Percentiles rank a stretch among this genome's conserved stretches.
These are phyloP conservation scores for Paulownia fortunei DNA, from an alignment of 257 asterid genomes.

Conservation along the genomic window DNA sequence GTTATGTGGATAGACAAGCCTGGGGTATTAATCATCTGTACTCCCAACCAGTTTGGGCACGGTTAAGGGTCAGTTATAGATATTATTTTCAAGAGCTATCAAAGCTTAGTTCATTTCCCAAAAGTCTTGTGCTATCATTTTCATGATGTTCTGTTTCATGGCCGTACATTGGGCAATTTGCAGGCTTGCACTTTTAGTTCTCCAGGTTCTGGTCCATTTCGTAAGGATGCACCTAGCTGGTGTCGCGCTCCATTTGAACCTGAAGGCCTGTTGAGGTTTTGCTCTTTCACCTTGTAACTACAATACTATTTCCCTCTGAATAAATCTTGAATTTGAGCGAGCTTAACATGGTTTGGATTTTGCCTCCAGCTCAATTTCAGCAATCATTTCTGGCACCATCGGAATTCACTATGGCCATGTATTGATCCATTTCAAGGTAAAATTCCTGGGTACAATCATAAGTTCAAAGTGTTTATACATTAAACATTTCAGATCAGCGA, in stretches of 20 bases:
- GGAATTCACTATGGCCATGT: constrained; percentile 94
- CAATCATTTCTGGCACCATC: constrained; percentile 78
- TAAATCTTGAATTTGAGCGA: constrained; percentile 19
- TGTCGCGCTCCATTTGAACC: constrained; percentile 90
- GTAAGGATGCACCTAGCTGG: constrained; percentile 78
- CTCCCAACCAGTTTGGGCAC: constrained; percentile 69
- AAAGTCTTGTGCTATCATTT: background rate
- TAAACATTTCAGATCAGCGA: too few species aligned
- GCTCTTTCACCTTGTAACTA: background rate
- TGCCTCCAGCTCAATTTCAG: constrained; percentile 72
- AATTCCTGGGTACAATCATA: too few species aligned
- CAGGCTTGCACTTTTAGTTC: constrained; percentile 86
- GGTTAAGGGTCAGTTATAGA: constrained; percentile 45
- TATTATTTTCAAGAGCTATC: background rate
- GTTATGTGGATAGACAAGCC: constrained; percentile 80
- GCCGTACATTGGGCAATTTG: constrained; percentile 1
- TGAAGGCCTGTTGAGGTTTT: constrained; percentile 79
- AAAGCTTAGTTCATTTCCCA: background rate
- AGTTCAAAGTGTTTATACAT: too few species aligned
- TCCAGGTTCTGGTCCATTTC: constrained; percentile 67
- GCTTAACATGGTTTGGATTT: constrained; percentile 5
- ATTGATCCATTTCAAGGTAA: constrained; percentile 78
- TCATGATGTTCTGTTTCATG: constrained; percentile 10
- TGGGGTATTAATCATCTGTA: constrained; percentile 95
- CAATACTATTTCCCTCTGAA: too few species aligned